Conservation (phyloP, 1,139 yeast genomes). For the Suhomyces ambrosiae region DNA sequence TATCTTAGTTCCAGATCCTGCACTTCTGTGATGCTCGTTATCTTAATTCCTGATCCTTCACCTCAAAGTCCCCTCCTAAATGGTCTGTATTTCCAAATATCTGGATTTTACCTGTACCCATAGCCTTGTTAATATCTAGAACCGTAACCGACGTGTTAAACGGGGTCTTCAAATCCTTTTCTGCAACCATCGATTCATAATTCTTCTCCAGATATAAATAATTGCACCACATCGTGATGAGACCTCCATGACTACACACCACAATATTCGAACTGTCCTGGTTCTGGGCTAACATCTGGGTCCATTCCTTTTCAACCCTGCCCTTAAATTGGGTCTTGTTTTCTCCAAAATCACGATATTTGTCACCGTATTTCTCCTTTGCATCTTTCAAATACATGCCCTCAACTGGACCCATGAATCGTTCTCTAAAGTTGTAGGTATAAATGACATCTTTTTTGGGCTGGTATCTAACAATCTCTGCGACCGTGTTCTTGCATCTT, state of each 20-base stretch:
- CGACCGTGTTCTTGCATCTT: constrained; percentile 61
- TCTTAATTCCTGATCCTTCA: constrained; percentile 48
- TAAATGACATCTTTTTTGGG: constrained; percentile 18
- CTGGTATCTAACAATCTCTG: constrained; percentile 38
- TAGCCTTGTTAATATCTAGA: constrained; percentile 51
- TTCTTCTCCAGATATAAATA: constrained; percentile 41
- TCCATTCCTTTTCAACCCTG: constrained; percentile 56
- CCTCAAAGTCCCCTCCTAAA: constrained; percentile 59
- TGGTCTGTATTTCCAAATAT: constrained; percentile 65
- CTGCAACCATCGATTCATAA: constrained; percentile 39
- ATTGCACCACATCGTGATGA: constrained; percentile 62
- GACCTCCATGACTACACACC: constrained; percentile 86
- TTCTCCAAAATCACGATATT: constrained; percentile 48
- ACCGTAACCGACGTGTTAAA: constrained; percentile 74
- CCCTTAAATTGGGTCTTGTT: constrained; percentile 42
- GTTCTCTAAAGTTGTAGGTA: constrained; percentile 61
- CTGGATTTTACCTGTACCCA: constrained; percentile 45
- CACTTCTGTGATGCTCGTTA: constrained; percentile 32
- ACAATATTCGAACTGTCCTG: constrained; percentile 51
- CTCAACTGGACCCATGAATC: constrained; percentile 77
- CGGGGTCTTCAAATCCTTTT: constrained; percentile 57
- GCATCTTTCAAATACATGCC: constrained; percentile 77
- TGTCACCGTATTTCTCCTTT: constrained; percentile 40
- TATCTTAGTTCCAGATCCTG: constrained; percentile 47
- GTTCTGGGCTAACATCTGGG: constrained; percentile 42